phyloP scores from a whole-genome alignment of 1,284 basidiomycete species.

The Sparassis latifolia region DNA sequence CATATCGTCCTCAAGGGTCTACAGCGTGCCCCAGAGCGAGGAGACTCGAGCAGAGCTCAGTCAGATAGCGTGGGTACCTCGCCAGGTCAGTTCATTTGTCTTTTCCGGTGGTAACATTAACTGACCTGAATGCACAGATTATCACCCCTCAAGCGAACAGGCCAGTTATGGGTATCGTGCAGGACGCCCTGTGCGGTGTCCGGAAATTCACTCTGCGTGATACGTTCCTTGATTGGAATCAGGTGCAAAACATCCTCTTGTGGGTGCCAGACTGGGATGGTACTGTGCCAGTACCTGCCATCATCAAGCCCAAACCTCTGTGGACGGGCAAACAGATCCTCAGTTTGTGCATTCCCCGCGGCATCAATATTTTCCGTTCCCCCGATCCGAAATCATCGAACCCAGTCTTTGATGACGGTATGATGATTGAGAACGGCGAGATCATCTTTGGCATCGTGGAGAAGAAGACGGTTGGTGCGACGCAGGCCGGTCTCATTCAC shows the following conservation, averaged over 20 bases:
- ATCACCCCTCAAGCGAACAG: constrained; percentile 99
- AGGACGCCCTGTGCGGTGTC: constrained; percentile 97
- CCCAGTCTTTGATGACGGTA: constrained; percentile 88
- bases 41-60: constrained; percentile 98
- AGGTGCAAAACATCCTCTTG: constrained; percentile 94
- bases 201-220: constrained; percentile 97
- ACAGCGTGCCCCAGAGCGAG: constrained; percentile 93
- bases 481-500: constrained; percentile 92
- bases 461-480: constrained; percentile 97
- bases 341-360: constrained; percentile 89
- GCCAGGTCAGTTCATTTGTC: constrained; percentile 58
- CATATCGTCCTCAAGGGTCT: constrained; percentile 6
- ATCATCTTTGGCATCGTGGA: constrained; percentile 94
- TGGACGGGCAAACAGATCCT: constrained; percentile 99
- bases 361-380: constrained; percentile 88
- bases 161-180: constrained; percentile 99
- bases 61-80: constrained; percentile 99
- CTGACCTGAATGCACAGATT: constrained; percentile 50
- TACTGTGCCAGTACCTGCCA: constrained; percentile 84
- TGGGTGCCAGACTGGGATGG: constrained; percentile 99
- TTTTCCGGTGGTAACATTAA: neutral
- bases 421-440: constrained; percentile 97
- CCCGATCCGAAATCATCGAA: constrained; percentile 78
- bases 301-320: constrained; percentile 93
- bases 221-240: constrained; percentile 88